Evolutionary conservation across 2,329 filamentous ascomycete species (phyloP), one percentile per base, ranked within the genome.

Genomic region (Macrophomina phaseolina): DNA sequence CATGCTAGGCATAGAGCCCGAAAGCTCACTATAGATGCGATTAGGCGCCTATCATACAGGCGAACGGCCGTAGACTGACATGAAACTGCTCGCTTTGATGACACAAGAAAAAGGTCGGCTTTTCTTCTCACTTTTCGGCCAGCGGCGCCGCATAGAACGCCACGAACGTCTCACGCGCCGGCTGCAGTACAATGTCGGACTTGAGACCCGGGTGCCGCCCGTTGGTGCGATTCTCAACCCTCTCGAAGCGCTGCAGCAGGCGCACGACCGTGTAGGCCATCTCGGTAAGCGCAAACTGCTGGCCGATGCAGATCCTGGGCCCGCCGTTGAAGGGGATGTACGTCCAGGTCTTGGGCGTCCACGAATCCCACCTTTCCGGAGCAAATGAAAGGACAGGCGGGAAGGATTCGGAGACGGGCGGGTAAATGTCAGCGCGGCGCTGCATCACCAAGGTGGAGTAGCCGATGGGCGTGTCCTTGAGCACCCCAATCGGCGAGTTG

Each of bases 271-370:
- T 83, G 67, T 84, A 84, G 2, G 74, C 81, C 79, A 84, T 81
- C 70, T 84, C 82, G 0, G 81, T 84, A 32, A 84, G 73, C 12
- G 82, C 82, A 69, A 84, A 84, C 67, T 84, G 81, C 75, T 84
- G 82, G 0, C 82, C 82, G 42, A 84, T 80, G 67, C 82, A 84
- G n/a, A 84, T 83, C 1, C 82, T 69, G 3, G 82, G 81, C 0
- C 82, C 81, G 3, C 81, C 82, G 60, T 83, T 83, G 70, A 84
- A 84, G 0, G 82, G 82, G 2, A 68, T 62, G 69, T 69, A 83
- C 1, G 81, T 81, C 83, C 83, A 86, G 12, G 72, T 70, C 69
- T 81, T 82, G 0, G 83, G 83, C 6, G 79, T 82, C 83, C 83
- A 85, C 0, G 68, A 69, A 16, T 83, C 78, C 83, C 83, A 85